Conservation (phyloP, 176 grass and related monocot species). For the Rhynchospora breviuscula region DNA sequence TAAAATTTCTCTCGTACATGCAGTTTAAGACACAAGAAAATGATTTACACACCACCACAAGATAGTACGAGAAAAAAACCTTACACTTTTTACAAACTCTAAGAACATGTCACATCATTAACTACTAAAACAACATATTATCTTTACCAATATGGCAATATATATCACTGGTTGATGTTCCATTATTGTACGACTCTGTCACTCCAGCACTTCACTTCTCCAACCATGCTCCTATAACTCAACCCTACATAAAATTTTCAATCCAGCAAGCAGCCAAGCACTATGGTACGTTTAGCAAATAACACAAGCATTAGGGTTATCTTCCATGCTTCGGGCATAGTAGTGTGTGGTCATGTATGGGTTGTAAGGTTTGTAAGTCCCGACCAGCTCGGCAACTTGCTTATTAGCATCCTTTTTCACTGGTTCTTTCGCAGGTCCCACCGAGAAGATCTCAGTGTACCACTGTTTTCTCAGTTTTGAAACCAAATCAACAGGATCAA, state of each 20-base stretch:
- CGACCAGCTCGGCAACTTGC: slow-evolving; percentile 17
- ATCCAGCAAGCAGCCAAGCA: not conserved
- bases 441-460: slow-evolving; percentile 22
- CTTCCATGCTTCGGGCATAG: slow-evolving; percentile 48
- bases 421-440: slow-evolving; percentile 53
- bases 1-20: not conserved
- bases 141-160: not conserved
- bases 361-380: not conserved
- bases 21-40: not conserved
- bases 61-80: not conserved
- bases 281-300: slow-evolving; percentile 47
- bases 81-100: slow-evolving; percentile 1
- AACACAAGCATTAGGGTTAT: slow-evolving; percentile 66
- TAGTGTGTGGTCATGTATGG: slow-evolving; percentile 25
- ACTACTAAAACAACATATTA: not conserved
- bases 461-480: slow-evolving; percentile 41
- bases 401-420: slow-evolving; percentile 32
- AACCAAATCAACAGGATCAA: slow-evolving; percentile 55
- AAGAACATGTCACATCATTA: not conserved
- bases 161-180: not conserved
- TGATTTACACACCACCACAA: not conserved
- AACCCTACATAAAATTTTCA: not conserved
- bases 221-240: not conserved
- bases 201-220: not conserved
- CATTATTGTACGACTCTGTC: not conserved